These are phyloP conservation scores for Dactylellina cionopaga DNA, from an alignment of 2,329 filamentous ascomycete genomes.

Conservation along the genomic window DNA sequence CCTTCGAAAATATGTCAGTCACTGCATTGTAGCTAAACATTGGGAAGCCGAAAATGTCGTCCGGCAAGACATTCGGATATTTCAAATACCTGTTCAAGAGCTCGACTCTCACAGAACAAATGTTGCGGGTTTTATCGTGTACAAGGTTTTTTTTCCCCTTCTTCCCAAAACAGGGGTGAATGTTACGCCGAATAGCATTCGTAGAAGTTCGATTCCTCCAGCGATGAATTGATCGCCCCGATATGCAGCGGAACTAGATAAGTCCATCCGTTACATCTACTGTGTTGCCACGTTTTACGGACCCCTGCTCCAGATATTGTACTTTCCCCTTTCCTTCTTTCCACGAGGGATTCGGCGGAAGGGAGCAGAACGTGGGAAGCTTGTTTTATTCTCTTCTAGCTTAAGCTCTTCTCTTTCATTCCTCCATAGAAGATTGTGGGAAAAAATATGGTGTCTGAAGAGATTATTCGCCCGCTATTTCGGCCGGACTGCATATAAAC, in stretches of 20 bases:
- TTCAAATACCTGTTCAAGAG: no score
- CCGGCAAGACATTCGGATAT: no score
- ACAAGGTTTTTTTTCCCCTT: constrained; percentile 36
- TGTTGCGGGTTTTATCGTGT: background rate
- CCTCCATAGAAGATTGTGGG: no score
- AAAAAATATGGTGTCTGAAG: no score
- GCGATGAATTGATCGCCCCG: constrained; percentile 1
- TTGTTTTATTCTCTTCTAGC: constrained; percentile 25
- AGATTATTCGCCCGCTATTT: no score
- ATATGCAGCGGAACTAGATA: constrained; percentile 25
- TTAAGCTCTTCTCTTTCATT: no score
- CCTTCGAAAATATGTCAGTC: background rate
- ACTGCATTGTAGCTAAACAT: background rate
- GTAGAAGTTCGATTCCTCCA: constrained; percentile 3
- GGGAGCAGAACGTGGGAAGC: constrained; percentile 25
- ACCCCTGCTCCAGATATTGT: constrained; percentile 37
- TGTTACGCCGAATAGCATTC: background rate
- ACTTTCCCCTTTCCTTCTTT: constrained; percentile 10
- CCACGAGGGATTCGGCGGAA: constrained; percentile 17
- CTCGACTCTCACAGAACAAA: background rate
- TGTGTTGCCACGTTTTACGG: constrained; percentile 42
- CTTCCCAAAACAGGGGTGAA: no score
- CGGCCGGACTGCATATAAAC: no score
- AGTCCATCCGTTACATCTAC: constrained; percentile 32
- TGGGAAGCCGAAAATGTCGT: no score